Conservation (phyloP, 768 basidiomycete genomes). For the Kwoniella pini region DNA sequence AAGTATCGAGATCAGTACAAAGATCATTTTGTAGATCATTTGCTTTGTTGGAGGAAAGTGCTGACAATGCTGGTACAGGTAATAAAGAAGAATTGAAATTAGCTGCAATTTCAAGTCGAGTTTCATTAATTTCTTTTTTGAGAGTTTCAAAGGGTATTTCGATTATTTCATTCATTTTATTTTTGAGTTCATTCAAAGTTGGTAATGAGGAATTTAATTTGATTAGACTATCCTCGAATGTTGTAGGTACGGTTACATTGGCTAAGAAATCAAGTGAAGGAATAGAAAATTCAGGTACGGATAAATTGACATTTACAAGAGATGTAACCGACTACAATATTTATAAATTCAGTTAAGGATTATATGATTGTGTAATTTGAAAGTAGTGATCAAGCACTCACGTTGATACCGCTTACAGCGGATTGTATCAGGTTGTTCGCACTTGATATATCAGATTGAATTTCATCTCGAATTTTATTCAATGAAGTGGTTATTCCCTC, state of each 20-base stretch:
- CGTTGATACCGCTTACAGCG: constrained; percentile 71
- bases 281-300: constrained; percentile 69
- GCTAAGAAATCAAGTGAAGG: constrained; percentile 73
- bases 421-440: constrained; percentile 70
- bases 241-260: constrained; percentile 76
- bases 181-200: constrained; percentile 71
- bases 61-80: constrained; percentile 64
- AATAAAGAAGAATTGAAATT: constrained; percentile 69
- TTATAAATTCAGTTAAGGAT: background rate
- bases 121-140: constrained; percentile 85
- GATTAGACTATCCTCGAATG: constrained; percentile 71
- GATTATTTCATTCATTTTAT: constrained; percentile 63
- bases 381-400: constrained; percentile 19
- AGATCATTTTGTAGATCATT: constrained; percentile 57
- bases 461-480: constrained; percentile 64
- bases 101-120: constrained; percentile 67
- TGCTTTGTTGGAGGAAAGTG: constrained; percentile 28
- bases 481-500: constrained; percentile 66
- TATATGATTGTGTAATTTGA: background rate
- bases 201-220: constrained; percentile 79
- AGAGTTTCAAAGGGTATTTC: constrained; percentile 78
- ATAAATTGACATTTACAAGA: constrained; percentile 62
- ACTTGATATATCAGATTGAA: constrained; percentile 68
- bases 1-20: constrained; percentile 75
- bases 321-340: too few relatives aligned